phyloP scores from a whole-genome alignment of 768 basidiomycete species.

The Rhodotorula toruloides region DNA sequence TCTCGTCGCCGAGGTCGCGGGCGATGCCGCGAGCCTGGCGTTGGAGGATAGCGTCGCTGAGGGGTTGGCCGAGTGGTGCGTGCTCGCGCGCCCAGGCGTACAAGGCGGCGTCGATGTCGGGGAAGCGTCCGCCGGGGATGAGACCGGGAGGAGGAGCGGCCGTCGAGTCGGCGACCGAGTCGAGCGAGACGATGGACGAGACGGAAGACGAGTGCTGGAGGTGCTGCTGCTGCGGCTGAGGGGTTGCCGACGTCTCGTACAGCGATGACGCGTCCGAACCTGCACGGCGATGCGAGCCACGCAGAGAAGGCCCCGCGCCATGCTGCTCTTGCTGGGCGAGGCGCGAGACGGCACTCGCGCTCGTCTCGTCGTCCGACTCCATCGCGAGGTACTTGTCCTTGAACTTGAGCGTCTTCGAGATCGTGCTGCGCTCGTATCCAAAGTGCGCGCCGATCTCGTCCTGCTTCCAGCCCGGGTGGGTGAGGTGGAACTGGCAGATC shows the following conservation, averaged over 20 bases:
- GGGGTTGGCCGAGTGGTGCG: conserved; percentile 43
- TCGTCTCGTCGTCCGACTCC: conserved; percentile 54
- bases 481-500: conserved; percentile 64
- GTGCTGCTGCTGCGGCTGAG: not conserved
- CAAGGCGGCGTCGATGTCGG: conserved; percentile 58
- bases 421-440: conserved; percentile 83
- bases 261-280: conserved; percentile 63
- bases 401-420: conserved; percentile 83
- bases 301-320: not conserved
- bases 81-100: conserved; percentile 29
- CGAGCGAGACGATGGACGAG: conserved; percentile 12
- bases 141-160: conserved; percentile 3
- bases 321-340: not conserved
- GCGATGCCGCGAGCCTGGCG: conserved; percentile 66
- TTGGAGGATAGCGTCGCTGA: conserved; percentile 65
- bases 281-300: conserved; percentile 41
- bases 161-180: conserved; percentile 1
- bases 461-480: conserved; percentile 66
- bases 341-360: not conserved
- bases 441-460: conserved; percentile 74
- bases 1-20: conserved; percentile 54
- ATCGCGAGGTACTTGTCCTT: conserved; percentile 71
- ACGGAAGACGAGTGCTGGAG: not conserved
- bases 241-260: conserved; percentile 1
- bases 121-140: conserved; percentile 52